These are phyloP conservation scores for Elaeagnus macrophylla DNA, from an alignment of 306 rosid species.

Conservation along the genomic window DNA sequence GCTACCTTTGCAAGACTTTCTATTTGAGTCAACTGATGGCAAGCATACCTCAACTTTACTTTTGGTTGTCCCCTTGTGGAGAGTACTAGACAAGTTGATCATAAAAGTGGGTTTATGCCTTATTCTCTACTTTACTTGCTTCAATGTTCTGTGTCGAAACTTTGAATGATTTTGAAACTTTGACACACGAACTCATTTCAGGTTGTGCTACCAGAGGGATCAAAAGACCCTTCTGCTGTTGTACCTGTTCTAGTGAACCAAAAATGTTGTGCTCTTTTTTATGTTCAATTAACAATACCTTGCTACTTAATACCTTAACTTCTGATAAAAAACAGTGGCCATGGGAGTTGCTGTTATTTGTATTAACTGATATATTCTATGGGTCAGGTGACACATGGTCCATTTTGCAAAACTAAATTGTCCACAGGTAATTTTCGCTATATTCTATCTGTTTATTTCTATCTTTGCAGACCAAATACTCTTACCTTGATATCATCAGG, in stretches of 20 bases:
- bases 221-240: slow-evolving; percentile 62
- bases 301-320: not conserved
- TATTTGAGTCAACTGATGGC: slow-evolving; percentile 86
- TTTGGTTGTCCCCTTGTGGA: slow-evolving; percentile 86
- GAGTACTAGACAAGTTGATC: slow-evolving; percentile 72
- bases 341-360: slow-evolving; percentile 9
- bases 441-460: slow-evolving; percentile 14
- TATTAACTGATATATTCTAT: slow-evolving; percentile 4
- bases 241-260: slow-evolving; percentile 77
- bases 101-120: slow-evolving; percentile 49
- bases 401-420: too few relatives aligned
- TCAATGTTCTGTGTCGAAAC: slow-evolving; percentile 10
- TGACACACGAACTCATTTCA: slow-evolving; percentile 25
- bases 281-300: slow-evolving; percentile 3
- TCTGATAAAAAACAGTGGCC: slow-evolving; percentile 5
- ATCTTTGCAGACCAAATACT: slow-evolving; percentile 64
- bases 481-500: slow-evolving; percentile 91
- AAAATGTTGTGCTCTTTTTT: slow-evolving; percentile 11
- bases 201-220: slow-evolving; percentile 97
- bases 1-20: slow-evolving; percentile 87
- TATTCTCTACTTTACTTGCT: slow-evolving; percentile 10
- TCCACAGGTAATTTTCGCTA: too few relatives aligned
- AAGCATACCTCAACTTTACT: slow-evolving; percentile 78
- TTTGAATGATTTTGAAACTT: slow-evolving; percentile 10
- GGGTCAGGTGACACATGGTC: too few relatives aligned